Percentiles rank a stretch among this genome's conserved stretches.
These are phyloP conservation scores for Zymoseptoria passerinii DNA, from an alignment of 2,329 filamentous ascomycete genomes.

Conservation along the genomic window DNA sequence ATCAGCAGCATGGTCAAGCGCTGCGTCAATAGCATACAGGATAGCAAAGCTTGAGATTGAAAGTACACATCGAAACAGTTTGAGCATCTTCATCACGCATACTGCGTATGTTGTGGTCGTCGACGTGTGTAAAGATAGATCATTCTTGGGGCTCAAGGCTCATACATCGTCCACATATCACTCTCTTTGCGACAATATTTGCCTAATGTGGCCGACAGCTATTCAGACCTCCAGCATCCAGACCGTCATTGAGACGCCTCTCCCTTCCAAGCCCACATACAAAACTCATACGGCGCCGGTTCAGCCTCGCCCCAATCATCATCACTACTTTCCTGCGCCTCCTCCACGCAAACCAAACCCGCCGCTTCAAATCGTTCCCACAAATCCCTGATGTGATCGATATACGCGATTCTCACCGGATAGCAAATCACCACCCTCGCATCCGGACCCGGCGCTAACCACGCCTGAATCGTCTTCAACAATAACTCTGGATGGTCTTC, in stretches of 20 bases:
- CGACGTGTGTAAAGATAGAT: too few species aligned
- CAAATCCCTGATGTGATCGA: constrained; percentile 37
- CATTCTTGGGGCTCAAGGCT: too few species aligned
- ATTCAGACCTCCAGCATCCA: background rate
- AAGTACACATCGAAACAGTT: background rate
- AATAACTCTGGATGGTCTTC: constrained; percentile 36
- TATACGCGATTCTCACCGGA: constrained; percentile 34
- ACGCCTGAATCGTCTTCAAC: constrained; percentile 28
- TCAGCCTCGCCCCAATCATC: constrained; percentile 31
- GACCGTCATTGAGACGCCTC: background rate
- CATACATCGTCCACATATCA: background rate
- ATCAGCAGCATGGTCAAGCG: background rate
- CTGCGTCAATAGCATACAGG: background rate
- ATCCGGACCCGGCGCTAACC: constrained; percentile 26
- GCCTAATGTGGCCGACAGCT: background rate
- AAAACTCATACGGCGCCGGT: constrained; percentile 31
- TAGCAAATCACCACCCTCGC: constrained; percentile 34
- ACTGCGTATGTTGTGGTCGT: too few species aligned
- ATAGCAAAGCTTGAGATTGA: background rate
- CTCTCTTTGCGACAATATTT: background rate
- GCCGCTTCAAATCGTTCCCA: constrained; percentile 33
- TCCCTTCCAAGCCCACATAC: constrained; percentile 32
- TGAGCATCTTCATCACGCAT: background rate
- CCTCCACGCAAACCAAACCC: constrained; percentile 31
- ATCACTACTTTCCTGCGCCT: constrained; percentile 27